Evolutionary conservation across 2,329 filamentous ascomycete genomes (phyloP), one percentile per base, ranked within the genome.

Genomic region (Hypoxylon sp.): DNA sequence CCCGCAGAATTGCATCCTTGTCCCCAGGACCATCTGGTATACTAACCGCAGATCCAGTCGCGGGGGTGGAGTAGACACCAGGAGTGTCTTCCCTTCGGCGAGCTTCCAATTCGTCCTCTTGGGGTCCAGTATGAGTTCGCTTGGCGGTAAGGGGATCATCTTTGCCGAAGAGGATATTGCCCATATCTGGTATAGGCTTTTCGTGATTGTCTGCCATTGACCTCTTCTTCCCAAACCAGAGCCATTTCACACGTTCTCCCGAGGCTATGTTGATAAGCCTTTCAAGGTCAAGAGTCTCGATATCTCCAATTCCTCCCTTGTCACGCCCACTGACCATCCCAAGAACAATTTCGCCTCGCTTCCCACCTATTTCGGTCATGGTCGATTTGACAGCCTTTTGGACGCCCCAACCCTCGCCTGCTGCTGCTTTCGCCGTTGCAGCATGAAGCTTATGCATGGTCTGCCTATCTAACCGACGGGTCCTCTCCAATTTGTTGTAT

Each of bases 381-480:
- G 93, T 97, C 2, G 91, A 96, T 69, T 97, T 97, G 64, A 99
- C 91, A 12, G 93, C 92, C 65, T 90, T 88, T 40, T 91, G 90
- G n/a, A 95, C 90, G 11, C 88, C 89, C 90, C 93, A 97, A 2
- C 88, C 89, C 67, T 97, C 91, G 23, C 90, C 88, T 40, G 88
- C 89, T 2, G 91, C 92, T 21, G 91, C 91, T 69, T 96, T 97
- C 27, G 90, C 90, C 8, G 93, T 97, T n/a, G 80, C 83, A 36
- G 82, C 84, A 63, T 95, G 92, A 32, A 99, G 77, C 47, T 83
- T 85, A 47, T 92, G 84, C 25, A 97, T 75, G 0, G 93, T 97
- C 64, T 88, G 84, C 20, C 90, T 83, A 71, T 97, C 92, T 6
- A 99, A 75, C 27, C 90, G 82, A 42, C 91, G 82, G 1, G 90